Evolutionary conservation across 345 rosid species (phyloP), one percentile per base, ranked within the genome.

Genomic region (Aquilaria sinensis): DNA sequence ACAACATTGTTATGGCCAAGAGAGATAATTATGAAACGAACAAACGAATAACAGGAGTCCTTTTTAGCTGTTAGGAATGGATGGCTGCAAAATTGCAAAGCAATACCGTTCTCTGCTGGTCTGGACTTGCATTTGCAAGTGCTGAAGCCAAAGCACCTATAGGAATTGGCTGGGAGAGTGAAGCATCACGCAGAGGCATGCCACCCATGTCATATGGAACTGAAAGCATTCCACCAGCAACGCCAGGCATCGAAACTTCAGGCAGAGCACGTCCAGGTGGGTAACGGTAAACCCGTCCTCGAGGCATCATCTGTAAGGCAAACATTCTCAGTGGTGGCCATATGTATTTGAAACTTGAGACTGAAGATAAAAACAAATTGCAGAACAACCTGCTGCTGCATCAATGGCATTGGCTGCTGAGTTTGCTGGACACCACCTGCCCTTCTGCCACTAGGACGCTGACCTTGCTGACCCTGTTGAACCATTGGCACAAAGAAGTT

Each of bases 401-500:
- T 84, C 57, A 92, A 62, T 32, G 93, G 91, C 58, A 76, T 78
- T 63, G 86, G 89, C 66, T 85, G 98, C 73, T 85, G 98, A 23
- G 78, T 62, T 70, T 92, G 96, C 71, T 84, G 96, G 56, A 76
- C 80, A 47, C 75, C 79, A 54, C 94, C 94, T 13, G 77, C 61
- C 31, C 90, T 75, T 72, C 97, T 77, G 14, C 90, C 90, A 63
- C 92, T 87, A 58, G 89, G 96, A 49, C 95, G 94, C 68, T 80
- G 96, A 7, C 90, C 86, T 73, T 87, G 98, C 70, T 88, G 98
- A 10, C 91, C 90, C 61, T 80, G 96, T 75, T 82, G 98, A 70
- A 83, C 97, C 96, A 92, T 89, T 6, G 93, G 98, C 80, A 89
- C 78, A 72, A 81, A 85, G 82, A 81, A 90, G 71, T 88, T 90